Evolutionary conservation across 1,284 basidiomycete genomes (phyloP), one percentile per base, ranked within the genome.

Genomic region (Microbotryomycetes sp.): DNA sequence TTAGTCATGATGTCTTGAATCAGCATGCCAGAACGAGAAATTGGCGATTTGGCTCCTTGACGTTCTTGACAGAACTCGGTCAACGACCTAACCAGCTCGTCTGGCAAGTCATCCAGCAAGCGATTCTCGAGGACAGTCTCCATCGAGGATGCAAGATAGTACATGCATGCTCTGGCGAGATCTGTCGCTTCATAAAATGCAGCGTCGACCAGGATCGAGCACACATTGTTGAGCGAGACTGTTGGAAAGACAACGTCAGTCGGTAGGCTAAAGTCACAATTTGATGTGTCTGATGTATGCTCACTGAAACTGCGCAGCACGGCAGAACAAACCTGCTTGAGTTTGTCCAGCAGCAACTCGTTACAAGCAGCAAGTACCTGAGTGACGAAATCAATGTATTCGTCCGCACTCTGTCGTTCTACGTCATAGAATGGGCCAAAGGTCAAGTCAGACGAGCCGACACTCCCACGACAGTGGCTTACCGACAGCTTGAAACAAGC

Each of bases 281-380:
- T 15, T 4, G 4, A 1, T 3, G 0, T 6, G 2, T 30, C n/a
- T 29, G 46, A 29, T 15, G 28, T 4, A 3, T 15, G 51, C 72
- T 47, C 52, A 74, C 73, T 60, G 46, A 73, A 71, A 3, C 60
- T 79, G 46, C 91, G 80, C 54, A 94, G 81, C 29, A 86, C 81
- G 7, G 80, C 78, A 3, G 91, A 91, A 76, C 92, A 94, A 12
- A 96, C 77, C 3, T 89, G 81, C 59, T 92, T 83, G 9, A 97
- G 83, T 26, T 87, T 86, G 69, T 91, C 89, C 25, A 97, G 80
- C 25, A 97, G 81, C 2, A 97, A 77, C 76, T 97, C 92, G 69
- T 90, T 93, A 31, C 92, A 89, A 14, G 85, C 85, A 25, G 87
- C 85, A 74, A 97, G 84, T 22, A 97, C 85, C 47, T 88, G 84